A percentile compares a stretch with the other conserved stretches of the same genome.
phyloP scores from a whole-genome alignment of 495 filamentous ascomycete genomes.

The Tuber borchii region DNA sequence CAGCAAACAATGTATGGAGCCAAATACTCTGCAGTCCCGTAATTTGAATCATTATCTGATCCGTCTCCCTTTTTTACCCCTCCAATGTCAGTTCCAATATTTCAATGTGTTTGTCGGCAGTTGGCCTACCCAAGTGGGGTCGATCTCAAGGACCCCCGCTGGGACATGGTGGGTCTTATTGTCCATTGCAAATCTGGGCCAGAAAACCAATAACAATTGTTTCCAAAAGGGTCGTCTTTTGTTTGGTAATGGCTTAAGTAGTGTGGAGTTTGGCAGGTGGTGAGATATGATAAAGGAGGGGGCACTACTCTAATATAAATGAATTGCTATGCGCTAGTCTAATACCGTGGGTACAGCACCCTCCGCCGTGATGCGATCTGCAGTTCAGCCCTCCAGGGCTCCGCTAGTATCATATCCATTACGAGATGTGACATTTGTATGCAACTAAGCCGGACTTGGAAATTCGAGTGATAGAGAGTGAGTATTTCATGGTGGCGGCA shows the following conservation, averaged over 20 bases:
- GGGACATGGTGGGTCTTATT: neutral
- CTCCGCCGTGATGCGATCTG: neutral
- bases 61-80: neutral
- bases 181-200: neutral
- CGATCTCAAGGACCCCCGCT: constrained; percentile 6
- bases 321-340: neutral
- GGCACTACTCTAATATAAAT: neutral
- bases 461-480: neutral
- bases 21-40: neutral
- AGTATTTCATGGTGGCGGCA: too few relatives aligned
- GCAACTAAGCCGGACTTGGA: neutral
- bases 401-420: neutral
- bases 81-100: neutral
- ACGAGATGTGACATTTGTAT: neutral
- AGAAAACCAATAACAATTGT: neutral
- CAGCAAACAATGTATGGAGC: neutral
- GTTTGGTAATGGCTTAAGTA: neutral
- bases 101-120: neutral
- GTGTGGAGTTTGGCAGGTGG: neutral
- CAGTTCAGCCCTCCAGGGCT: neutral
- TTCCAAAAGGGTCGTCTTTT: neutral
- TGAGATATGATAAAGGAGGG: neutral
- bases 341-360: neutral
- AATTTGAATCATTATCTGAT: neutral
- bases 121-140: constrained; percentile 18